These are phyloP conservation scores for Alternaria conjuncta DNA, from an alignment of 2,329 filamentous ascomycete species.

Conservation along the genomic window DNA sequence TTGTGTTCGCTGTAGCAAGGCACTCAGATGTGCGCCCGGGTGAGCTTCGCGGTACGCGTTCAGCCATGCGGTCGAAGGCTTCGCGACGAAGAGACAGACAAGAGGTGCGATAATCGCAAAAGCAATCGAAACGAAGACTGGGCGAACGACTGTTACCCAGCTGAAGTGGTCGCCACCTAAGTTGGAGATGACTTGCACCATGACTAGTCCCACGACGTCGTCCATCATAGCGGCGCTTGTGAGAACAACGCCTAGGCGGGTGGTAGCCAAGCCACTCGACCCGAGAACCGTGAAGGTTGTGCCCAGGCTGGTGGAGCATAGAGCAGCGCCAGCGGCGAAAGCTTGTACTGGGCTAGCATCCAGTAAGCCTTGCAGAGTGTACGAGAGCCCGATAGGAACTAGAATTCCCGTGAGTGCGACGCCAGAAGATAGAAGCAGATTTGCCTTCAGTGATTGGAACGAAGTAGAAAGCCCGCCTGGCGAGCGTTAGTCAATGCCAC, in stretches of 20 bases:
- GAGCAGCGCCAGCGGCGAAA: conserved; percentile 74
- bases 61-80: conserved; percentile 50
- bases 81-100: conserved; percentile 54
- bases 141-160: conserved; percentile 55
- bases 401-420: conserved; percentile 72
- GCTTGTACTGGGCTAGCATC: conserved; percentile 64
- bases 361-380: conserved; percentile 60
- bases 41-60: conserved; percentile 40
- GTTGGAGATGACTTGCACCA: conserved; percentile 77
- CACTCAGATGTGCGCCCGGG: conserved; percentile 24
- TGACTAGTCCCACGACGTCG: conserved; percentile 77
- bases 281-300: conserved; percentile 71
- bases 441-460: conserved; percentile 62
- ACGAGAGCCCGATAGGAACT: conserved; percentile 70
- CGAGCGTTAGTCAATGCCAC: conserved; percentile 9
- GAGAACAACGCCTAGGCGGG: conserved; percentile 67
- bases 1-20: conserved; percentile 36
- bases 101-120: conserved; percentile 60
- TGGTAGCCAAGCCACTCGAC: conserved; percentile 64
- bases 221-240: conserved; percentile 81
- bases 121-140: conserved; percentile 60
- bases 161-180: conserved; percentile 57
- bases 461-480: conserved; percentile 65
- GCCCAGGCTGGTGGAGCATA: conserved; percentile 77
- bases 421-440: conserved; percentile 63